Conservation (phyloP, 257 asterid species). For the Cynanchum wilfordii region DNA sequence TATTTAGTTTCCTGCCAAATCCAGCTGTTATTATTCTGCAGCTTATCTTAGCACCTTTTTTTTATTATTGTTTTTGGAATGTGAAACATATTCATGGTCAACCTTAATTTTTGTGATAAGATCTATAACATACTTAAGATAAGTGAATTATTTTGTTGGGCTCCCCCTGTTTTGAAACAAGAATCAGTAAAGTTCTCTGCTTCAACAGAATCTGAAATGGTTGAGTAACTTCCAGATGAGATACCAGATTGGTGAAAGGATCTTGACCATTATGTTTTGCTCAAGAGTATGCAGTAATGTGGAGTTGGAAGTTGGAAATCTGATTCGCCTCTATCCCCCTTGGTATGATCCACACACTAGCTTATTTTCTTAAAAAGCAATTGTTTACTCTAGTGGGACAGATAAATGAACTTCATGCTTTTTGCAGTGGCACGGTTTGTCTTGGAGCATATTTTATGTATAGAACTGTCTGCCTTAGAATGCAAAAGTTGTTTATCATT, state of each 20-base stretch:
- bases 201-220: constrained; percentile 39
- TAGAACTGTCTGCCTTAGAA: not conserved
- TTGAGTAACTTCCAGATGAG: constrained; percentile 28
- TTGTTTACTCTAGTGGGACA: not conserved
- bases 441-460: not conserved
- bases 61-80: not conserved
- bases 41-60: not conserved
- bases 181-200: not conserved
- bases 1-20: not conserved
- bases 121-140: not conserved
- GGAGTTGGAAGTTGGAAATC: constrained; percentile 69
- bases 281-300: constrained; percentile 53
- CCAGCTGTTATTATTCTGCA: not conserved
- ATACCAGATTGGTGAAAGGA: constrained; percentile 30
- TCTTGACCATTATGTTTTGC: constrained; percentile 59
- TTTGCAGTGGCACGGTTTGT: not conserved
- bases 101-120: not conserved
- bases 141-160: not conserved
- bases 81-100: not conserved
- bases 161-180: not conserved
- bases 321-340: constrained; percentile 57
- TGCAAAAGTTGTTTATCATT: not conserved
- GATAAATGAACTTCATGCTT: not conserved
- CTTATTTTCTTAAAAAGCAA: not conserved
- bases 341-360: constrained; percentile 48